Evolutionary conservation across 352 stramenopile species (phyloP).

Genomic region (Phytopythium ostracodes): DNA sequence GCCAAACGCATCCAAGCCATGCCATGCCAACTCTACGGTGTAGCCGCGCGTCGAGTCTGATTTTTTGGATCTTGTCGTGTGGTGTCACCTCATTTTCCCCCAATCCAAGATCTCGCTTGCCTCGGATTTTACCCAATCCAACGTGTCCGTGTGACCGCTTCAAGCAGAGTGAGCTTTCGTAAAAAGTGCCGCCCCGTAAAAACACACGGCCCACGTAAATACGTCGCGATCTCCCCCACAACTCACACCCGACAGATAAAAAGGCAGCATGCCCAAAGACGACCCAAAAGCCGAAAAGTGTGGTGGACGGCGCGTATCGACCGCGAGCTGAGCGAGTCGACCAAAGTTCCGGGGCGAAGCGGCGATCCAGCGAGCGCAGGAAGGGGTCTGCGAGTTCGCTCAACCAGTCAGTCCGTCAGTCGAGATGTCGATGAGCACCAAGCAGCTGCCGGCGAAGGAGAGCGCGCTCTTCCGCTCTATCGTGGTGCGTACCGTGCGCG

Average conservation of each 20-base stretch:
- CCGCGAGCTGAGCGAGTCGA: neutral
- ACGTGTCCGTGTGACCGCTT: neutral
- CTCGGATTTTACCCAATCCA: neutral
- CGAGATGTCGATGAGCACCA: constrained; percentile 44
- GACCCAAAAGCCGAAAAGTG: constrained; percentile 6
- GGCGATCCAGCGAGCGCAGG: neutral
- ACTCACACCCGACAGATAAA: neutral
- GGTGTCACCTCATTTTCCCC: neutral
- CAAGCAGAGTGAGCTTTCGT: neutral
- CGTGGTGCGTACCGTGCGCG: constrained; percentile 55
- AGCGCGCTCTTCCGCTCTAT: constrained; percentile 95
- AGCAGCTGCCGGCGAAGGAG: constrained; percentile 92
- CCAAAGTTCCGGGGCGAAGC: neutral
- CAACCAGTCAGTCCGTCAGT: neutral
- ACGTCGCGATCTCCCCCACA: constrained; percentile 4
- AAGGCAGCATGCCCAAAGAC: neutral
- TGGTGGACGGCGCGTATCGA: constrained; percentile 3
- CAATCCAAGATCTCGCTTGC: neutral
- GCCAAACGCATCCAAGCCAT: neutral
- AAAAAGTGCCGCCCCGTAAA: neutral
- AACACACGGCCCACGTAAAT: neutral
- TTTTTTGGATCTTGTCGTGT: constrained; percentile 1
- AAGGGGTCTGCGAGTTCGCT: neutral
- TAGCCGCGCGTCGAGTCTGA: neutral
- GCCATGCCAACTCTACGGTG: neutral